Evolutionary conservation across 352 stramenopile species (phyloP), one percentile per base, ranked within the genome.

Genomic region (Pythium monospermum): DNA sequence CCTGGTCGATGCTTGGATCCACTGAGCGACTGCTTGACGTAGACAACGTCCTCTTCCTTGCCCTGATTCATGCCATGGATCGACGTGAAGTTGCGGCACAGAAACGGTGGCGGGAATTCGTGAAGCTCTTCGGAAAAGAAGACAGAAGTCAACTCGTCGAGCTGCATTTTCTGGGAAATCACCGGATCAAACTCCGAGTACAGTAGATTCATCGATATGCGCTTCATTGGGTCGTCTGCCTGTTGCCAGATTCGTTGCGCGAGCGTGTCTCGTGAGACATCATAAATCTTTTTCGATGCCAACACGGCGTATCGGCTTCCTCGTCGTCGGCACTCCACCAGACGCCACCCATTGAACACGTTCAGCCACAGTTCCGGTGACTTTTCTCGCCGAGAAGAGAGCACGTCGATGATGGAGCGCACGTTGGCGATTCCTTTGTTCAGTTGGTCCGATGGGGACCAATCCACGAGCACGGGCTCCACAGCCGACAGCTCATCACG

Each of bases 11-110:
- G 26, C n/a, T 2, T n/a, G 4, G 26, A 38, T n/a, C 22, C 47
- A 2, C 45, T 15, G 16, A 64, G 15, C 15, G 56, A 53, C n/a
- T 64, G 56, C 49, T 64, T 64, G 16, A 58, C 38, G 38, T 64
- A 59, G 22, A 41, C 36, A 0, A 26, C 32, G n/a, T 50, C 25
- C 21, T 49, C 38, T 18, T 54, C 6, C 21, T 42, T 28, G 28
- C 49, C 49, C 30, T 64, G 42, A 30, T 54, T 10, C 21, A 48
- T 28, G 28, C 49, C 49, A 31, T 64, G 42, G 31, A 64, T 52
- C 21, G 57, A 59, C 18, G 23, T 42, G 21, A 64, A 50, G 2
- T 41, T 31, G 16, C 49, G 49, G 13, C 37, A 48, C n/a, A 45
- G 43, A 26, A 64, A 64, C 25, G 57, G 57, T n/a, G 36, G 11